These are phyloP conservation scores for Saussurea involucrata DNA, from an alignment of 129 eudicot genomes.

Conservation along the genomic window DNA sequence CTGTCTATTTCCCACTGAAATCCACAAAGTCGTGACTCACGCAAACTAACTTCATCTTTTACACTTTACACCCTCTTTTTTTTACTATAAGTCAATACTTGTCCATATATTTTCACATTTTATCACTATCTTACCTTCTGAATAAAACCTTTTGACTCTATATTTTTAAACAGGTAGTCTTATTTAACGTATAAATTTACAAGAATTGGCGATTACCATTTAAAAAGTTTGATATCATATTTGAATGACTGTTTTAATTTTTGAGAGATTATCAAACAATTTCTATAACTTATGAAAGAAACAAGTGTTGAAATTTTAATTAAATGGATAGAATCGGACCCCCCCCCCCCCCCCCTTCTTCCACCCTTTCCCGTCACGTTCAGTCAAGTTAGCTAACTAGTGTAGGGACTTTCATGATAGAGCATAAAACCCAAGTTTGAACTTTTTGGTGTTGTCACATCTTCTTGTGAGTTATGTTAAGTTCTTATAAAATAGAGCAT, in stretches of 20 bases:
- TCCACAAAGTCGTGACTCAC: conserved; percentile 38
- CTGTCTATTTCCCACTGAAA: conserved; percentile 42
- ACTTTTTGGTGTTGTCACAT: not conserved
- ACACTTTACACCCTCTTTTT: conserved; percentile 11
- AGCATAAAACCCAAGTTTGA: not conserved
- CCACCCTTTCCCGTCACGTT: not conserved
- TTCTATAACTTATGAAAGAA: not conserved
- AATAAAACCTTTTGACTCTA: not conserved
- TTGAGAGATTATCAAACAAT: not conserved
- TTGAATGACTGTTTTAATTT: too few relatives aligned
- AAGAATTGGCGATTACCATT: not conserved
- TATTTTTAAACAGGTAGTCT: not conserved
- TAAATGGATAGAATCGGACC: not conserved
- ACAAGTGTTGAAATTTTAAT: too few relatives aligned
- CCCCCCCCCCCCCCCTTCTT: not conserved
- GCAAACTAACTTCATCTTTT: conserved; percentile 19
- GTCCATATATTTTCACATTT: not conserved
- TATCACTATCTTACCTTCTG: not conserved
- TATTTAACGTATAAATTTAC: not conserved
- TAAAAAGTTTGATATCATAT: too few relatives aligned
- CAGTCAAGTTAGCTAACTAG: not conserved
- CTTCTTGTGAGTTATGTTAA: not conserved
- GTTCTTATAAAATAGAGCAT: not conserved
- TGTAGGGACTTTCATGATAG: not conserved
- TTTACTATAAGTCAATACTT: not conserved